These are phyloP conservation scores for Xylaria intraflava DNA, from an alignment of 495 filamentous ascomycete genomes.

Conservation along the genomic window DNA sequence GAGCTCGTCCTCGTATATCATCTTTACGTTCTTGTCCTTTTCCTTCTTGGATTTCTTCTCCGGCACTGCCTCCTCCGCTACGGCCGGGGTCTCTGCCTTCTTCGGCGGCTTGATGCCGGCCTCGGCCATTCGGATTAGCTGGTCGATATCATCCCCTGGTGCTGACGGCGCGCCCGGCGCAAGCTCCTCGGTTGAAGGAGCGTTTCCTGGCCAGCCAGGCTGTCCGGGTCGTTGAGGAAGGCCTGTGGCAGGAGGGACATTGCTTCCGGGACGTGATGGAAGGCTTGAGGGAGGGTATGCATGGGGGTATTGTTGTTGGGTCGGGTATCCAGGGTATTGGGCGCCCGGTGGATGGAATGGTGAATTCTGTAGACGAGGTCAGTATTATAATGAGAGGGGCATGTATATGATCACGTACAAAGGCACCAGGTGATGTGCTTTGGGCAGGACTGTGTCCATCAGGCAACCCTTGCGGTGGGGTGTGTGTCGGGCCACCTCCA, in stretches of 20 bases:
- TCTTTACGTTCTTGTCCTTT: slow-evolving; percentile 59
- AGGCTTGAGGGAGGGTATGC: slow-evolving; percentile 36
- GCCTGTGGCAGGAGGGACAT: slow-evolving; percentile 22
- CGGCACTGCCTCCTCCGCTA: slow-evolving; percentile 28
- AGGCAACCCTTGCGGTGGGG: slow-evolving; percentile 48
- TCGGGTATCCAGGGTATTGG: slow-evolving; percentile 29
- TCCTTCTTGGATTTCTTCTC: slow-evolving; percentile 68
- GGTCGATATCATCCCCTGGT: slow-evolving; percentile 49
- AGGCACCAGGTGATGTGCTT: slow-evolving; percentile 48
- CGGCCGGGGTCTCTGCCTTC: slow-evolving; percentile 37
- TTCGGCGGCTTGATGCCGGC: slow-evolving; percentile 48
- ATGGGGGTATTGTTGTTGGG: slow-evolving; percentile 30
- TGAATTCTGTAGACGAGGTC: slow-evolving; percentile 25
- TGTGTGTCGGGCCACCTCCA: slow-evolving; percentile 55
- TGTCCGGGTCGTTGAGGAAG: slow-evolving; percentile 37
- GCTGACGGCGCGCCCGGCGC: slow-evolving; percentile 44
- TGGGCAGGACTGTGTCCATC: slow-evolving; percentile 48
- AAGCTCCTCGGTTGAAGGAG: slow-evolving; percentile 57
- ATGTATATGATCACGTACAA: slow-evolving; percentile 38
- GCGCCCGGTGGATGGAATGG: slow-evolving; percentile 37
- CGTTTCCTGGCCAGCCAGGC: slow-evolving; percentile 28
- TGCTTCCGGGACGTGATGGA: slow-evolving; percentile 36
- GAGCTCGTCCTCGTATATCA: slow-evolving; percentile 73
- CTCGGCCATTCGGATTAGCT: slow-evolving; percentile 52
- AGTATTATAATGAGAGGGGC: neutral